Evolutionary conservation across 352 stramenopile genomes (phyloP).

Genomic region (Blastocystis sp.): DNA sequence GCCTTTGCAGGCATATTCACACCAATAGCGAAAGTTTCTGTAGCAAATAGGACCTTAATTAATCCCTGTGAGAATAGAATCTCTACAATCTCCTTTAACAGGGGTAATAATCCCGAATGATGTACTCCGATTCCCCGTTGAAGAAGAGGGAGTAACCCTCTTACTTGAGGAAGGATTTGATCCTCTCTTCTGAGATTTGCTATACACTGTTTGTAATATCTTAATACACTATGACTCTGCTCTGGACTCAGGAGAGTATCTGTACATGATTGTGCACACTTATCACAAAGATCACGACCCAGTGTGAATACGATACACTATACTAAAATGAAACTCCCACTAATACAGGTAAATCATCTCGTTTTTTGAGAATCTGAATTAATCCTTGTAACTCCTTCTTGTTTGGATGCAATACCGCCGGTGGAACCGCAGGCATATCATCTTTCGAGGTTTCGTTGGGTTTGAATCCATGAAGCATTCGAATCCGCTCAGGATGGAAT

Average conservation of each 20-base stretch:
- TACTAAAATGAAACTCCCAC: background rate
- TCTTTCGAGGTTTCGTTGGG: constrained; percentile 52
- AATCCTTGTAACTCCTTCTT: background rate
- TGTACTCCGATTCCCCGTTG: constrained; percentile 92
- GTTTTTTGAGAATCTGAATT: constrained; percentile 1
- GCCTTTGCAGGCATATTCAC: constrained; percentile 97
- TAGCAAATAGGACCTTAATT: constrained; percentile 97
- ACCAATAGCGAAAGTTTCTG: constrained; percentile 98
- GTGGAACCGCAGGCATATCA: constrained; percentile 73
- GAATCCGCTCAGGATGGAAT: constrained; percentile 72
- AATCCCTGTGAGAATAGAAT: constrained; percentile 93
- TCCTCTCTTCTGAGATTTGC: constrained; percentile 77
- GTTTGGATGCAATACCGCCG: constrained; percentile 67
- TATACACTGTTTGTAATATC: constrained; percentile 72
- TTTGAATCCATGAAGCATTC: constrained; percentile 71
- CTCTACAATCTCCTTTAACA: constrained; percentile 99
- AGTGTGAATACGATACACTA: constrained; percentile 67
- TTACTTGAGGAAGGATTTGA: constrained; percentile 75
- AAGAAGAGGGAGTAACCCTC: constrained; percentile 80
- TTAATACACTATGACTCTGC: constrained; percentile 70
- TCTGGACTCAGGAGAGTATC: constrained; percentile 73
- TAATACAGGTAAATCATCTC: constrained; percentile 5
- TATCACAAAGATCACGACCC: constrained; percentile 78
- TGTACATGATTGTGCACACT: constrained; percentile 73
- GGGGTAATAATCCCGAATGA: constrained; percentile 91